These are phyloP conservation scores for Arabidopsis hybrid DNA, from an alignment of 441 rosid genomes.

Conservation along the genomic window DNA sequence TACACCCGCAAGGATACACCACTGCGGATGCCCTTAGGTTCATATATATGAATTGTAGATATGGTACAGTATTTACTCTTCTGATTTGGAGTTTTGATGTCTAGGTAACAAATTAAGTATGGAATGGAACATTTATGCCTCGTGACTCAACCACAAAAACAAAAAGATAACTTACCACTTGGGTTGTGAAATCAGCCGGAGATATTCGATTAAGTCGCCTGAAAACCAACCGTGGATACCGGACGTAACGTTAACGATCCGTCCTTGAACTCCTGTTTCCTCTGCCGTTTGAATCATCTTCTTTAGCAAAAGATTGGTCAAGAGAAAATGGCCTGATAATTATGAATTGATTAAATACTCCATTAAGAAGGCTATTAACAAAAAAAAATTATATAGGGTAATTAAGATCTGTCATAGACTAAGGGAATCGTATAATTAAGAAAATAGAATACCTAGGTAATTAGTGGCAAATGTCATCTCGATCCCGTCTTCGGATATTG, in stretches of 20 bases:
- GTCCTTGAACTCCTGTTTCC: constrained; percentile 67
- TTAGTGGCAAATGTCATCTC: constrained; percentile 98
- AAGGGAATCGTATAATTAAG: constrained; percentile 27
- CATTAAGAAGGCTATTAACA: constrained; percentile 10
- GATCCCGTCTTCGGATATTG: constrained; percentile 88
- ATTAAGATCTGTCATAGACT: constrained; percentile 36
- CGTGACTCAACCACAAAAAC: not conserved
- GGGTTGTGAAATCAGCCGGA: constrained; percentile 67
- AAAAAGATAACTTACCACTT: constrained; percentile 53
- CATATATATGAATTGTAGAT: not conserved
- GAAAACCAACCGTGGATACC: constrained; percentile 83
- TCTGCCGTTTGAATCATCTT: constrained; percentile 80
- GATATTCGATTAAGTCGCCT: constrained; percentile 75
- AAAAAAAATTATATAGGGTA: not conserved
- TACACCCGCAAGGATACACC: too few relatives aligned
- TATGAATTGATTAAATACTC: not conserved
- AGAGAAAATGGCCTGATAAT: constrained; percentile 73
- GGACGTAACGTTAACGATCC: constrained; percentile 92
- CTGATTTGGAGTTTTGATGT: not conserved
- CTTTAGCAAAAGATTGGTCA: constrained; percentile 69
- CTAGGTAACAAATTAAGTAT: not conserved
- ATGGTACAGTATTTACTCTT: not conserved
- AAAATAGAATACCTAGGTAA: constrained; percentile 65
- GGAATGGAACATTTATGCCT: constrained; percentile 7
- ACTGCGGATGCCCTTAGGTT: too few relatives aligned